Conservation (phyloP, 305 asterid species). For the Solanum hybrid region DNA sequence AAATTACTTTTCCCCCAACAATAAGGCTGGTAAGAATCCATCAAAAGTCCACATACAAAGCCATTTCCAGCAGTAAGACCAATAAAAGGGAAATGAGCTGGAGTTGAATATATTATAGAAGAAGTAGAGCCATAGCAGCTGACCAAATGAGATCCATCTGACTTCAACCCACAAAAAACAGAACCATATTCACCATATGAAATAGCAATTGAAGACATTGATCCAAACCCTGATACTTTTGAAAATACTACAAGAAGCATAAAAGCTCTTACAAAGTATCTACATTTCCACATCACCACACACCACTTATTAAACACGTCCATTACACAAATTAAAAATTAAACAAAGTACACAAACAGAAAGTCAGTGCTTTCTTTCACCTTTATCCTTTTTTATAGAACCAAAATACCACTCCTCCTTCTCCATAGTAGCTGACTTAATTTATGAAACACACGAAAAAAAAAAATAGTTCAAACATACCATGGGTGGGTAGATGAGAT, state of each 20-base stretch:
- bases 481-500: background rate
- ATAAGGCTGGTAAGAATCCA: conserved; percentile 47
- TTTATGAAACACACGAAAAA: background rate
- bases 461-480: background rate
- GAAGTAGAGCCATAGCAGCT: conserved; percentile 62
- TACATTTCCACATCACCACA: conserved; percentile 9
- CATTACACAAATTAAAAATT: conserved; percentile 10
- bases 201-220: conserved; percentile 74
- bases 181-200: conserved; percentile 76
- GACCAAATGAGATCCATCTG: conserved; percentile 70
- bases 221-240: conserved; percentile 48
- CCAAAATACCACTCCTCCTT: background rate
- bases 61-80: conserved; percentile 71
- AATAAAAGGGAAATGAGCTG: conserved; percentile 34
- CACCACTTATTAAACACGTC: conserved; percentile 14
- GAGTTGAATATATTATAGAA: conserved; percentile 48
- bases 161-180: conserved; percentile 62
- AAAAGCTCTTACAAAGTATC: conserved; percentile 9
- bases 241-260: conserved; percentile 22
- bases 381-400: background rate
- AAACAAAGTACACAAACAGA: background rate
- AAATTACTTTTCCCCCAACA: conserved; percentile 70
- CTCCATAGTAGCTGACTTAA: background rate
- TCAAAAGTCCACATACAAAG: conserved; percentile 61
- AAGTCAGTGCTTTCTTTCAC: background rate